Base-by-base conservation (phyloP, 768 basidiomycete genomes). In the Podaxis rugospora region DNA sequence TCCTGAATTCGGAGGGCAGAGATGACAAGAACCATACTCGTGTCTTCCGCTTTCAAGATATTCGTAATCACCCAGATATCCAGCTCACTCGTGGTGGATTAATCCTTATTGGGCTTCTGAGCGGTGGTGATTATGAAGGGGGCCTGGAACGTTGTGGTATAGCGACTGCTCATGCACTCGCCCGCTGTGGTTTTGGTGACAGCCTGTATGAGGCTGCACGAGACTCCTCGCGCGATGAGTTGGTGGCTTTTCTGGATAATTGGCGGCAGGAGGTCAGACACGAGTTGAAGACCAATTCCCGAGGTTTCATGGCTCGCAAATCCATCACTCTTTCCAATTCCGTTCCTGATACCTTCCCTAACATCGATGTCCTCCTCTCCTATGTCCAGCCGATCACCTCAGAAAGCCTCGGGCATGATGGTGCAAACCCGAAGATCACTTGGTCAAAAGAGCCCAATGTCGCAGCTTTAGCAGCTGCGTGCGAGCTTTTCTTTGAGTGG, bases 401-500 rank as follows among this genome's bases (percentile, higher is more conserved):
- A 3, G 87, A 88, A 66, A 83, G 79, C 23, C 78, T 80, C 65
- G 80, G 83, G 11, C 71, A 76, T 55, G 68, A 74, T 1, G 69
- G 68, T 21, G 70, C 74, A 37, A 73, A 76, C 37, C 64, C 74
- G 54, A 71, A 66, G 61, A 69, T 79, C 27, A 80, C 75, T 0
- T 82, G 80, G 76, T 69, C 77, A 1, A 79, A 75, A 59, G 90
- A 93, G 62, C 88, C 89, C 0, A 84, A 89, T 65, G 74, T 92
- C 0, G 82, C 81, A 14, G 84, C 82, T 57, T 81, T 95, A 14
- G 93, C 95, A 0, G 82, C 76, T 9, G 78, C 87, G 2, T 95
- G 93, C 75, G 95, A 97, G 71, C 79, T 87, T 51, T 90, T 87
- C 70, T 96, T 96, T 63, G 94, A 95, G 69, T 97, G 94, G 94